A percentile compares a stretch with the other conserved stretches of the same genome.
These are phyloP conservation scores for Colletotrichum incanum DNA, from an alignment of 2,329 filamentous ascomycete species.

Conservation along the genomic window DNA sequence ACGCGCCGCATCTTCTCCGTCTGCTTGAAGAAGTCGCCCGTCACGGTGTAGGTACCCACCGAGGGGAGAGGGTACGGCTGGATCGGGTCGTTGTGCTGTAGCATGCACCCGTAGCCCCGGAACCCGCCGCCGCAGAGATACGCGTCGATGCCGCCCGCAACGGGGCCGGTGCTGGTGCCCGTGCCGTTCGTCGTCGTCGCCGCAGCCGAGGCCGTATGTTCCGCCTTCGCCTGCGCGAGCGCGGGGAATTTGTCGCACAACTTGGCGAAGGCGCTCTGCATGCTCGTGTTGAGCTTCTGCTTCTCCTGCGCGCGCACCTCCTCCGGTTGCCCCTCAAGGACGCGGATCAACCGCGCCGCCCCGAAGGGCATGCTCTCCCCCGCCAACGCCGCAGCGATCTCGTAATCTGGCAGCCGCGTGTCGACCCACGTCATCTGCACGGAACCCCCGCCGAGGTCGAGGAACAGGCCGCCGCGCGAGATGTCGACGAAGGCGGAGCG, in stretches of 20 bases:
- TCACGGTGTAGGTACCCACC: conserved; percentile 83
- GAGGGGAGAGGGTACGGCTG: conserved; percentile 87
- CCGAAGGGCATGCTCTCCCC: conserved; percentile 75
- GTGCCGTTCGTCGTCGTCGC: conserved; percentile 52
- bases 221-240: conserved; percentile 58
- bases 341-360: conserved; percentile 69
- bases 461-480: conserved; percentile 78
- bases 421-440: conserved; percentile 77
- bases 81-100: conserved; percentile 83
- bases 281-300: conserved; percentile 69
- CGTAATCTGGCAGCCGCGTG: conserved; percentile 63
- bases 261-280: conserved; percentile 73
- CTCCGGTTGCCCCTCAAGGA: conserved; percentile 60
- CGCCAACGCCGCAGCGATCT: conserved; percentile 66
- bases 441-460: conserved; percentile 86
- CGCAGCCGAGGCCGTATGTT: neutral
- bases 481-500: conserved; percentile 80
- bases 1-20: conserved; percentile 66
- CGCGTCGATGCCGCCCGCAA: conserved; percentile 72
- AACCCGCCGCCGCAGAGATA: conserved; percentile 94
- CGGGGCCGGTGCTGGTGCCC: conserved; percentile 39
- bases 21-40: conserved; percentile 72
- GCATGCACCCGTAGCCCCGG: conserved; percentile 89
- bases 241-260: conserved; percentile 64
- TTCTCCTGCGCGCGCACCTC: conserved; percentile 63